Evolutionary conservation across 2,329 filamentous ascomycete species (phyloP), one percentile per base, ranked within the genome.

Genomic region (Thelonectria discophora): DNA sequence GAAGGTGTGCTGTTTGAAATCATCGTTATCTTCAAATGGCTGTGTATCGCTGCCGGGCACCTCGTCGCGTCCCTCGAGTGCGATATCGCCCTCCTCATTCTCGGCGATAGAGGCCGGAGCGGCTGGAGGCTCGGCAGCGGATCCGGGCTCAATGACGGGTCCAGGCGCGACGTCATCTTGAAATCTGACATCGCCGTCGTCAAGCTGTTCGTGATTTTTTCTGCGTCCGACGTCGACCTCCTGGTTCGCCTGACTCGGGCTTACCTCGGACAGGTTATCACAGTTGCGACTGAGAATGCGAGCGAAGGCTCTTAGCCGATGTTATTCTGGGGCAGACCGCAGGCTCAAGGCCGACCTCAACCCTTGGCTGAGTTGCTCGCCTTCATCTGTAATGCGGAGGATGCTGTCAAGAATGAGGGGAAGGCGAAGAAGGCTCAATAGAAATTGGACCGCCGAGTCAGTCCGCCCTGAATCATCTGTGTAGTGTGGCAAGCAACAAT

Each of bases 361-460:
- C 43, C 18, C 17, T 46, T 46, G 18, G 43, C 43, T 46, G 5
- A 46, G 43, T 46, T 24, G 43, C 43, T 46, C 43, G 43, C 43
- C 43, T 46, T 46, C 18, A 46, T 46, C 43, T 12, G 43, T 46
- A 46, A 46, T 21, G 18, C 43, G 43, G 43, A 46, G 18, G 18
- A 46, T 46, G 18, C 18, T 46, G 43, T 46, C 43, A 24, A 46
- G 43, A 46, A 46, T 24, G 18, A 46, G 43, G 43, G 43, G 43
- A 46, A 46, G 43, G 43, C 18, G 43, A 46, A 46, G 17, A 21
- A 3, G 43, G 43, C 24, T 46, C 24, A 10, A 15, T 24, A 46
- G 10, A 46, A 18, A 46, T 18, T 13, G 10, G 10, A 46, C 15
- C 24, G 43, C 9, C 18, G 43, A 21, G 9, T 46, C 43, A 21